Conservation (phyloP, 106 monocot genomes). For the Gastrodia elata region DNA sequence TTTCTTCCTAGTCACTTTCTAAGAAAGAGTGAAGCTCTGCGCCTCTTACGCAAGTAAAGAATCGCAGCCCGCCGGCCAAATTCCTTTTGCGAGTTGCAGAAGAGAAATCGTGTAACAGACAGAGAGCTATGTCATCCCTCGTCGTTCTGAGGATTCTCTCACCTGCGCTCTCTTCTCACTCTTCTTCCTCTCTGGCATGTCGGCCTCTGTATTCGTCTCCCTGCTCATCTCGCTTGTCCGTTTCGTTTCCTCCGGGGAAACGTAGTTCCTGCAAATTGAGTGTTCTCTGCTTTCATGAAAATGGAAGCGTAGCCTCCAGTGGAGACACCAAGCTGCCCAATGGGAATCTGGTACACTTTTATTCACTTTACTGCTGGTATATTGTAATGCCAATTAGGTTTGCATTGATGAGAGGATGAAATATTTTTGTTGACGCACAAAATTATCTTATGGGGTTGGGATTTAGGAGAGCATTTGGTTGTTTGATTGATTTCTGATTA, state of each 20-base stretch:
- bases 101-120: slow-evolving; percentile 1
- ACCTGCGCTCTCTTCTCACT: slow-evolving; percentile 2
- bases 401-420: background rate
- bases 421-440: background rate
- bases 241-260: slow-evolving; percentile 10
- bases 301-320: slow-evolving; percentile 12
- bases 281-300: slow-evolving; percentile 11
- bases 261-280: slow-evolving; percentile 9
- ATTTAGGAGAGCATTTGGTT: background rate
- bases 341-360: slow-evolving; percentile 19
- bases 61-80: slow-evolving; percentile 6
- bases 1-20: background rate
- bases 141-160: background rate
- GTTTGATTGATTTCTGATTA: background rate
- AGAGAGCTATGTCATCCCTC: slow-evolving; percentile 21
- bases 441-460: background rate
- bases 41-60: background rate
- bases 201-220: slow-evolving; percentile 1
- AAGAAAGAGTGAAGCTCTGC: background rate
- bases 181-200: background rate
- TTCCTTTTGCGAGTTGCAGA: background rate
- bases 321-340: slow-evolving; percentile 30
- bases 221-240: background rate
- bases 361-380: background rate
- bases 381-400: background rate